phyloP scores from a whole-genome alignment of 1,139 yeast species.

The Nakaseomyces sp. region DNA sequence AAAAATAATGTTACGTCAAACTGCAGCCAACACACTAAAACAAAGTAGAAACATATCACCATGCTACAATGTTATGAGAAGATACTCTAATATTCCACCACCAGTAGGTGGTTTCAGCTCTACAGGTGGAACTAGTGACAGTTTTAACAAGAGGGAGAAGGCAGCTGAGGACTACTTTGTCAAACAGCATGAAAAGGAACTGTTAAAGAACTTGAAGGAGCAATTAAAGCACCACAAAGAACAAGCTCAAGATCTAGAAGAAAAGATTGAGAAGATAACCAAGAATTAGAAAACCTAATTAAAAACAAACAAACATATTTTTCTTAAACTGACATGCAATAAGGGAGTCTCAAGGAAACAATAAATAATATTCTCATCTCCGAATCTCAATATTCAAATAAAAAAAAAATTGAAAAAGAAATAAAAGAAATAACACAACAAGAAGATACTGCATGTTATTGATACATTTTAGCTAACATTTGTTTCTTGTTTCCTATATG shows the following conservation, averaged over 20 bases:
- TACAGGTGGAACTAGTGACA: constrained; percentile 38
- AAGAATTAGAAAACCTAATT: constrained; percentile 7
- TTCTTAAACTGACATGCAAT: background rate
- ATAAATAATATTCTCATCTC: no score
- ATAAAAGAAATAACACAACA: no score
- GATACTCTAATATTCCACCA: constrained; percentile 42
- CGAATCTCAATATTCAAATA: no score
- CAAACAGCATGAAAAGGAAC: constrained; percentile 54
- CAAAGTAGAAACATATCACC: constrained; percentile 9
- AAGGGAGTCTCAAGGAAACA: no score
- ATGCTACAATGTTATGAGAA: constrained; percentile 32
- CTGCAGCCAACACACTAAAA: constrained; percentile 1
- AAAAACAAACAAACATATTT: background rate
- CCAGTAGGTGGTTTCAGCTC: constrained; percentile 30
- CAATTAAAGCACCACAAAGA: constrained; percentile 45
- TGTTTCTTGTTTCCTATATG: no score
- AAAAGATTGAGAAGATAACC: constrained; percentile 21
- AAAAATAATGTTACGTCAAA: constrained; percentile 4
- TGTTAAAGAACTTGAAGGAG: constrained; percentile 44
- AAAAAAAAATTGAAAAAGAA: no score
- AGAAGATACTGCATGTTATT: no score
- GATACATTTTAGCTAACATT: no score
- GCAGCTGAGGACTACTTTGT: constrained; percentile 60
- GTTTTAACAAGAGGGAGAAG: constrained; percentile 59
- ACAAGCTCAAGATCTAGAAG: constrained; percentile 32